Percentiles rank a stretch among this genome's conserved stretches.
These are phyloP conservation scores for Ophiocytium majus DNA, from an alignment of 352 stramenopile genomes.

Conservation along the genomic window DNA sequence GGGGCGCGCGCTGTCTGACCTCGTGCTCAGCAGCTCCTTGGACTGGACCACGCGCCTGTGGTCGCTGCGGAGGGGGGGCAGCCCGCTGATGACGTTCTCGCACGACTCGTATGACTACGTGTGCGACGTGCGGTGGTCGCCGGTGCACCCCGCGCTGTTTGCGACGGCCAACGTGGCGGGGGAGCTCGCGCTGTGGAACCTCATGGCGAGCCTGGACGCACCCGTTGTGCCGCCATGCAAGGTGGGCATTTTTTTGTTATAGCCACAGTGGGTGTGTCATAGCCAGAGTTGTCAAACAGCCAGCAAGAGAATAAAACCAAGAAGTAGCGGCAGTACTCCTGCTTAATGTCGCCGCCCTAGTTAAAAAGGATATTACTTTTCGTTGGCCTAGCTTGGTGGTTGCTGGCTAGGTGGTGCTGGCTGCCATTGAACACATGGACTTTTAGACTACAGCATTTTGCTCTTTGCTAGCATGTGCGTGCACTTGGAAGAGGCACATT, in stretches of 20 bases:
- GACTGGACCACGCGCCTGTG: constrained; percentile 58
- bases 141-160: constrained; percentile 53
- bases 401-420: neutral
- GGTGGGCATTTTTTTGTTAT: no score
- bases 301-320: neutral
- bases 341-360: neutral
- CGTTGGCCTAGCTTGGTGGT: neutral
- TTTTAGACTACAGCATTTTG: no score
- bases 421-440: neutral
- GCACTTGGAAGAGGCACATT: no score
- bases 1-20: constrained; percentile 28
- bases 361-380: neutral
- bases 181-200: constrained; percentile 54
- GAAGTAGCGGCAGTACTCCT: neutral
- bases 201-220: constrained; percentile 54
- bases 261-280: constrained; percentile 1
- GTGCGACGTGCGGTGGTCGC: constrained; percentile 53
- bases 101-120: constrained; percentile 54
- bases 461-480: no score
- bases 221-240: constrained; percentile 47
- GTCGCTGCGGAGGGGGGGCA: constrained; percentile 24
- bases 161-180: constrained; percentile 53
- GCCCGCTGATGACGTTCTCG: constrained; percentile 37
- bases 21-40: constrained; percentile 54
- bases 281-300: constrained; percentile 2